Base-by-base conservation (phyloP, 2,329 filamentous ascomycete genomes). In the Aspergillus brasiliensis region DNA sequence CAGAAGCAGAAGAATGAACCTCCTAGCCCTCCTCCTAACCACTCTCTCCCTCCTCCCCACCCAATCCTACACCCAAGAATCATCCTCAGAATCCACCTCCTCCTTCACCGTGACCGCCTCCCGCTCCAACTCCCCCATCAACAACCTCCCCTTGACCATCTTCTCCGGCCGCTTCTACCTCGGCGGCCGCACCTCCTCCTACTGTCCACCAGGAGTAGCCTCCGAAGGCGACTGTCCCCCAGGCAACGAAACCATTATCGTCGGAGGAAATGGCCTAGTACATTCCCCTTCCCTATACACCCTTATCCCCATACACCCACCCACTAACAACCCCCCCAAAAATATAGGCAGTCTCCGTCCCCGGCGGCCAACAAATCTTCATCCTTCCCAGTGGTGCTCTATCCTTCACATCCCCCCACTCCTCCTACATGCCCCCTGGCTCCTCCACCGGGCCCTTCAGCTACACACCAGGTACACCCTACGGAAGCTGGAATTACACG, bases 351-450 rank as follows among this genome's bases (percentile, higher is more conserved):
- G 82, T 85, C 38, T 67, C 79, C 27, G 86, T 88, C 2, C 86
- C 86, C 4, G 86, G 86, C 44, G 87, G 87, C 25, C 86, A 90
- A 69, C 70, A 77, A 60, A 80, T 88, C 64, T 89, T 85, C 71
- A 80, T 89, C 56, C 77, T 75, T 5, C 76, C 80, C 2, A 72
- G 78, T 31, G 87, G 86, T 8, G 75, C 79, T 6, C 72, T 89
- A 58, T 77, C 79, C 57, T 89, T 84, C 75, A 85, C 85, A 0
- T 62, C 68, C 19, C 79, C 86, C 0, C 85, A 88, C 75, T 86
- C 84, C 0, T 73, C 70, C 3, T 75, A 70, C 58, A 80, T 81
- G 2, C 84, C 86, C 0, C 62, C 72, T 0, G 85, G 84, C 23
- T 81, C 84, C 10, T 73, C 80, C 46, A 59, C 73, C 8, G 80